Conservation (phyloP, 2,329 filamentous ascomycete genomes). For the Aquanectria penicillioides region DNA sequence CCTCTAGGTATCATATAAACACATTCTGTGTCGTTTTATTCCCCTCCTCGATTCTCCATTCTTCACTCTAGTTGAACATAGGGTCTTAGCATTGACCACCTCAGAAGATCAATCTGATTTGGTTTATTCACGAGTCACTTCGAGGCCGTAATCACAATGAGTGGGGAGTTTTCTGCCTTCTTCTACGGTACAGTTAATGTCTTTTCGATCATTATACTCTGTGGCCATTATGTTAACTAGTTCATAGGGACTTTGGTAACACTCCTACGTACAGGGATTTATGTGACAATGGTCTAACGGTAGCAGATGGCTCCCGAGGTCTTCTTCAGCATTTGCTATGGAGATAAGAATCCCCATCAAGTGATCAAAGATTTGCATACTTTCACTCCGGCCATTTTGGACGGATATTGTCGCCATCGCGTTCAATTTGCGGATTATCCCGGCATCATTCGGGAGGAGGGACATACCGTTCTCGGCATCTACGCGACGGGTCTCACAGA, state of each 20-base stretch:
- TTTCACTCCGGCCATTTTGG: constrained; percentile 80
- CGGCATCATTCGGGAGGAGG: constrained; percentile 70
- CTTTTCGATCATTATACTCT: no score
- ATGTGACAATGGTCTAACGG: constrained; percentile 35
- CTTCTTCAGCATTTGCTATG: constrained; percentile 86
- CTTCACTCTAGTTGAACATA: no score
- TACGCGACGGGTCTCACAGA: constrained; percentile 82
- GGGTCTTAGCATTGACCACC: no score
- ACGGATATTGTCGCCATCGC: constrained; percentile 75
- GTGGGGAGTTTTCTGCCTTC: constrained; percentile 59
- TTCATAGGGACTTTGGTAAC: constrained; percentile 27
- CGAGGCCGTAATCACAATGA: constrained; percentile 45
- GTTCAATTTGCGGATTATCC: constrained; percentile 82
- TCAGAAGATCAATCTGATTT: neutral
- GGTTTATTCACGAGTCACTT: neutral
- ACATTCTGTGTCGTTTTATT: no score
- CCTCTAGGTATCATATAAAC: no score
- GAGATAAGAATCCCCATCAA: constrained; percentile 58
- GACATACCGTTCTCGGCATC: constrained; percentile 75
- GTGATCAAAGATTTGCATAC: constrained; percentile 65
- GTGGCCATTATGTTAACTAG: constrained; percentile 1
- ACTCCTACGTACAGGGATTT: neutral
- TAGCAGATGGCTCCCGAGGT: constrained; percentile 82
- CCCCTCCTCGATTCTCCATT: no score
- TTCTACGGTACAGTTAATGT: constrained; percentile 62